These are phyloP conservation scores for Mycena kentingensis DNA, from an alignment of 768 basidiomycete genomes.

Conservation along the genomic window DNA sequence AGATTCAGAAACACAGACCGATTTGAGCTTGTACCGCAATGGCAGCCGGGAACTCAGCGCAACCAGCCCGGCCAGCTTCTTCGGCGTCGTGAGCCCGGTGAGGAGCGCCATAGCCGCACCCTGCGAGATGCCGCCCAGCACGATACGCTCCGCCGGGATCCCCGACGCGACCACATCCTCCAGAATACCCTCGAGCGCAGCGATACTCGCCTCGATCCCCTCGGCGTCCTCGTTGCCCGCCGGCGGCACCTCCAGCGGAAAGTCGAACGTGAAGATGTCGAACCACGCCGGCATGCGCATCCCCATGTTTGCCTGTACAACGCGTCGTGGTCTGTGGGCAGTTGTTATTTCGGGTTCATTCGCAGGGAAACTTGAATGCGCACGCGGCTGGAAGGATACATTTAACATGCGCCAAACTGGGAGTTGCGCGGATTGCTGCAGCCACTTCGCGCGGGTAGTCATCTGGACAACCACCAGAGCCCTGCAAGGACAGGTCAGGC, in stretches of 20 bases:
- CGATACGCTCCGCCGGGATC: constrained; percentile 42
- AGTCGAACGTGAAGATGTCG: constrained; percentile 5
- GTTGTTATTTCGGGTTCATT: too few species aligned
- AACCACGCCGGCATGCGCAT: constrained; percentile 9
- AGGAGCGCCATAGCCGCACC: constrained; percentile 48
- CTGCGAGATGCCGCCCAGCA: constrained; percentile 53
- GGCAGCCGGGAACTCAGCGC: constrained; percentile 48
- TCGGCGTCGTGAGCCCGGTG: constrained; percentile 39
- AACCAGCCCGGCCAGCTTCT: constrained; percentile 42
- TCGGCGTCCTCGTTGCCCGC: constrained; percentile 32
- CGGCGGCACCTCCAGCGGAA: constrained; percentile 10
- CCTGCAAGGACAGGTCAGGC: neutral
- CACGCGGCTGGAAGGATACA: constrained; percentile 15
- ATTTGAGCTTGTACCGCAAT: constrained; percentile 42
- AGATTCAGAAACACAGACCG: constrained; percentile 27
- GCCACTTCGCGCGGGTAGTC: constrained; percentile 1
- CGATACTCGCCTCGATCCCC: constrained; percentile 43
- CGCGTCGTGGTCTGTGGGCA: constrained; percentile 1
- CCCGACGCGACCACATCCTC: constrained; percentile 43
- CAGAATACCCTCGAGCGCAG: constrained; percentile 41
- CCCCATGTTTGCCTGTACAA: neutral
- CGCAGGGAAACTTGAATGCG: neutral
- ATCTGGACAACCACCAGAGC: constrained; percentile 9
- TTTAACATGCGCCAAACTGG: constrained; percentile 3
- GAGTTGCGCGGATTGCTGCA: neutral